Base-by-base conservation (phyloP, 1,284 basidiomycete genomes). In the Mycosarcoma mackinlayi region DNA sequence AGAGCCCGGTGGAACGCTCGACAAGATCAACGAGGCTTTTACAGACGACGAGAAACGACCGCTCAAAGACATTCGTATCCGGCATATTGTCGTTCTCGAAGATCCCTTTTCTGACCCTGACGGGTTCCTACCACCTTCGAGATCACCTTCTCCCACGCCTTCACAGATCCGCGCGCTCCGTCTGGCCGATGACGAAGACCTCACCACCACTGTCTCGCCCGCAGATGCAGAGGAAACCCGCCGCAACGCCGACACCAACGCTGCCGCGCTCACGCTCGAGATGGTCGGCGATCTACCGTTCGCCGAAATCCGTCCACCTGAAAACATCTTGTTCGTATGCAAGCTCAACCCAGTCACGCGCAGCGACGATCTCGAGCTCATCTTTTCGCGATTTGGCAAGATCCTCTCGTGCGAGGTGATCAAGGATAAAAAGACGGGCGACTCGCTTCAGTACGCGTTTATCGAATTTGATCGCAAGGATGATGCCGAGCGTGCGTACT, bases 271-370 rank as follows among this genome's bases (percentile, higher is more conserved):
- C 13, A 98, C 96, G 2, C 88, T 99, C 46, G 96, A 99, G 83
- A 98, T 99, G 93, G 95, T 98, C 60, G 95, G 95, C 44, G 96
- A 99, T 83, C 86, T 98, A 51, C 96, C 96, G 0, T 98, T 98
- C 80, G 96, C 95, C 18, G 95, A 97, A 77, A 93, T 99, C 38
- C 88, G 94, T 38, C 96, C 96, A 0, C 95, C 95, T 0, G 95
- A 99, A 84, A 98, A 98, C 84, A 94, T 98, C 37, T 85, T 99
- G 13, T 99, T 99, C 83, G 94, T 98, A 18, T 98, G 95, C 89
- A 98, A 98, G 83, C 87, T 98, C 71, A 98, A 98, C 81, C 89
- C 93, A 13, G 94, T 97, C 27, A 98, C 94, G 19, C 86, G 91
- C 54, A 93, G 94, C 80, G 95, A 98, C 78, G 96, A 98, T 84